phyloP scores from a whole-genome alignment of 2,329 filamentous ascomycete genomes.

The Aspergillus fumigatiaffinis region DNA sequence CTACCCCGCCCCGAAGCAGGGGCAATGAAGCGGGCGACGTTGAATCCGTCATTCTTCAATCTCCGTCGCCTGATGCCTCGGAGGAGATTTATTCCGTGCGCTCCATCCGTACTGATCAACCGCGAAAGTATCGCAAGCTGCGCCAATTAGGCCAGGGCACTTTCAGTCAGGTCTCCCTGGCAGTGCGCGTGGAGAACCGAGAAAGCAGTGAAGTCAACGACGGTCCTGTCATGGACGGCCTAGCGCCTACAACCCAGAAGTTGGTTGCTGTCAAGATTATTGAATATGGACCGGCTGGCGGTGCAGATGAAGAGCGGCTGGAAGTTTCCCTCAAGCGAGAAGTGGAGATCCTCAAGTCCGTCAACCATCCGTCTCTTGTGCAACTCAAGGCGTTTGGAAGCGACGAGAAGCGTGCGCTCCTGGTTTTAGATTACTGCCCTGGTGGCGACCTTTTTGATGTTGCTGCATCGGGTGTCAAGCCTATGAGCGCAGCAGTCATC shows the following conservation, averaged over 20 bases:
- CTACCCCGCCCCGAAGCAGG: conserved; percentile 77
- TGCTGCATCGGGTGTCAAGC: conserved; percentile 66
- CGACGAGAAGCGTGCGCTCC: conserved; percentile 73
- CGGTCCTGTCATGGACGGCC: conserved; percentile 9
- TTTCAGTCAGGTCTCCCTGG: conserved; percentile 90
- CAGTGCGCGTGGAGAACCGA: conserved; percentile 67
- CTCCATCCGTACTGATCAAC: conserved; percentile 64
- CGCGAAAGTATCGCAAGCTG: conserved; percentile 73
- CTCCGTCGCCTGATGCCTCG: conserved; percentile 15
- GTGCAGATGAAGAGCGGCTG: conserved; percentile 86
- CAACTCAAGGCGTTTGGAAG: conserved; percentile 90
- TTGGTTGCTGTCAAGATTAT: conserved; percentile 94
- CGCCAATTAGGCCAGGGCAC: conserved; percentile 85
- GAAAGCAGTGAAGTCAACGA: conserved; percentile 29
- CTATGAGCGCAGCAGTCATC: conserved; percentile 66
- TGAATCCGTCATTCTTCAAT: conserved; percentile 28
- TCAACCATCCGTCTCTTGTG: conserved; percentile 85
- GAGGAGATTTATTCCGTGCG: conserved; percentile 67
- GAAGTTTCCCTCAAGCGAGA: conserved; percentile 93
- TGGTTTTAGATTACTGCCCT: conserved; percentile 87
- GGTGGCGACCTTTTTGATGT: conserved; percentile 95
- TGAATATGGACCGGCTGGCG: conserved; percentile 88
- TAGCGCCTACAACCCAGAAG: conserved; percentile 56
- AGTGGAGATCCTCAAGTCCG: conserved; percentile 84
- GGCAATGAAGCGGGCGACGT: conserved; percentile 51